Evolutionary conservation across 352 stramenopile genomes (phyloP).

Genomic region (Globisporangium ultimum): DNA sequence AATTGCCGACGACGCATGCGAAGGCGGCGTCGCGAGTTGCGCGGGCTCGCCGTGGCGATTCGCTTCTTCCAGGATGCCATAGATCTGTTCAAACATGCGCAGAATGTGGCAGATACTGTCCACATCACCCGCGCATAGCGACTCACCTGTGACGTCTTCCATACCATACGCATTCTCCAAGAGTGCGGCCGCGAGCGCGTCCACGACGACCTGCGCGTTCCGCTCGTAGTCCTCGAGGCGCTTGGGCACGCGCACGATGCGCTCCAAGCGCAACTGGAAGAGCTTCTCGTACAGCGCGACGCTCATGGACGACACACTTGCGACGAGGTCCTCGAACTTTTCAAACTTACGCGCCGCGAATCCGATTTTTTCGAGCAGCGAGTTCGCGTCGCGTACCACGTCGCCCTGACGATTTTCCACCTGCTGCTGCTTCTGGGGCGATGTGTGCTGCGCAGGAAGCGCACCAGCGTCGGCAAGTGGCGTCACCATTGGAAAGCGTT

Average conservation of each 20-base stretch:
- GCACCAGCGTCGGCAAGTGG: too few species aligned
- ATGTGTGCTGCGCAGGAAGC: too few species aligned
- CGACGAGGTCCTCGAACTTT: constrained; percentile 69
- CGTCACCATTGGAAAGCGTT: too few species aligned
- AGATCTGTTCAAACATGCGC: constrained; percentile 55
- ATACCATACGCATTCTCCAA: constrained; percentile 58
- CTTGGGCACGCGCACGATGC: constrained; percentile 59
- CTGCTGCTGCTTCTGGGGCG: too few species aligned
- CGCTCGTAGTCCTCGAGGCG: constrained; percentile 73
- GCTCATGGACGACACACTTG: constrained; percentile 89
- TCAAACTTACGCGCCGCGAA: constrained; percentile 82
- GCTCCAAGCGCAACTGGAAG: constrained; percentile 81
- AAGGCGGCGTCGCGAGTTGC: background rate
- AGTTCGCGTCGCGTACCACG: constrained; percentile 61
- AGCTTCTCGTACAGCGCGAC: constrained; percentile 90
- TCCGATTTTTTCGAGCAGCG: constrained; percentile 67
- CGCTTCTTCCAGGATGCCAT: constrained; percentile 45
- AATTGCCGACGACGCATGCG: constrained; percentile 2
- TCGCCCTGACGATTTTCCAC: too few species aligned
- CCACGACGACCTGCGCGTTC: constrained; percentile 86
- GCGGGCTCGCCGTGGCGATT: constrained; percentile 21
- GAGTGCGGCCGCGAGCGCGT: constrained; percentile 64
- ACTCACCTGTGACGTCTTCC: constrained; percentile 47
- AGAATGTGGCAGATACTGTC: constrained; percentile 47
- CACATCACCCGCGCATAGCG: constrained; percentile 52